Evolutionary conservation across 352 stramenopile species (phyloP), one percentile per base, ranked within the genome.

Genomic region (Phytopythium montanum): DNA sequence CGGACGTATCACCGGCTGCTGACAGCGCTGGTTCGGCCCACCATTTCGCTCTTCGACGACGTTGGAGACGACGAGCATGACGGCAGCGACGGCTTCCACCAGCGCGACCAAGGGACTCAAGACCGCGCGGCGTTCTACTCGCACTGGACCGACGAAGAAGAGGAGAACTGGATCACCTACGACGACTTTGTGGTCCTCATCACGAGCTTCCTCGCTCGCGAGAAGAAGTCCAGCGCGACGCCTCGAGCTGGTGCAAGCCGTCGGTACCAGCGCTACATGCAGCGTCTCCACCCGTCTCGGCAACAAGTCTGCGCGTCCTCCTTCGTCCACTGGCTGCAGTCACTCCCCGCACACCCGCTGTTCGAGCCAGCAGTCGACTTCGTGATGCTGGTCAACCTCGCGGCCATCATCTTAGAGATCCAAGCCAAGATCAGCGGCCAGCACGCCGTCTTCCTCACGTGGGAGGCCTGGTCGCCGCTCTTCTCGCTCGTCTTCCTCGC

Each of bases 401-500:
- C 72, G 5, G 68, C 69, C 6, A 88, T 87, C 42, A 60, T 84
- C 1, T 42, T 80, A 44, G 79, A 87, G 59, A 75, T 78, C 23
- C 73, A 85, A 54, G 68, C 74, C 2, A 81, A 75, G 42, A 81
- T 84, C 53, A 55, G 70, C 12, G 63, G 54, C 18, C 41, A 69
- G 0, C 49, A 69, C 10, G 31, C 36, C 3, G 33, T 59, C n/a
- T 80, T 71, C 28, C 31, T 70, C 33, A 53, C 54, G 1, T 85
- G 63, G 72, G 76, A 86, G 42, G 41, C 69, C 18, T 81, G 73
- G 48, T 92, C 94, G 72, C 73, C 83, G 2, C 50, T 78, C 9
- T 95, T 95, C 55, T 84, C 85, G 26, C 62, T 72, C 19, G 62
- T 75, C 7, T 96, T 92, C 62, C 59, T 93, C 14, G 38, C 87